These are phyloP conservation scores for Fusarium floridanum DNA, from an alignment of 2,329 filamentous ascomycete genomes.

Conservation along the genomic window DNA sequence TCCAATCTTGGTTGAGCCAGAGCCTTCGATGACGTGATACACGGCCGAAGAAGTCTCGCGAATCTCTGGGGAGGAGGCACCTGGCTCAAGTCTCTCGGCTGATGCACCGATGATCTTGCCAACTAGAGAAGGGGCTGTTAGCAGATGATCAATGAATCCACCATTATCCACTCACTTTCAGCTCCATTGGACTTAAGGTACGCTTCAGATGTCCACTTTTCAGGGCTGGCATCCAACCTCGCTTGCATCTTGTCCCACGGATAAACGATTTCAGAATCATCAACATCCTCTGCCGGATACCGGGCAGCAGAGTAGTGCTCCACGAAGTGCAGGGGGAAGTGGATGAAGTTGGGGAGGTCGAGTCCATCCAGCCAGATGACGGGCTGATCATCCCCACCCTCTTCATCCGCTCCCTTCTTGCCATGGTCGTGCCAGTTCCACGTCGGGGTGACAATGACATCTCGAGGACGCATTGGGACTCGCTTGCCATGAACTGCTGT, in stretches of 20 bases:
- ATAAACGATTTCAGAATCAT: conserved; percentile 59
- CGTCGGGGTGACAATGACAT: conserved; percentile 68
- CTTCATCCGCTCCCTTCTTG: conserved; percentile 61
- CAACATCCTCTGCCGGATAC: conserved; percentile 60
- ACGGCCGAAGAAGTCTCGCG: conserved; percentile 66
- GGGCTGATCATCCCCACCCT: conserved; percentile 47
- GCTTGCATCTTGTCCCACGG: conserved; percentile 62
- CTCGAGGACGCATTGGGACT: conserved; percentile 63
- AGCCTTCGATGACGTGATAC: conserved; percentile 65
- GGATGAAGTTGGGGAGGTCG: conserved; percentile 64
- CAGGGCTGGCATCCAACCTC: conserved; percentile 51
- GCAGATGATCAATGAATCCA: not conserved
- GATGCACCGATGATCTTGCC: conserved; percentile 60
- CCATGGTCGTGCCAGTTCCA: conserved; percentile 73
- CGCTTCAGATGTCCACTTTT: not conserved
- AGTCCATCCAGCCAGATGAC: conserved; percentile 71
- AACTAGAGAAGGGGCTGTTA: not conserved
- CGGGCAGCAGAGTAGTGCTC: conserved; percentile 60
- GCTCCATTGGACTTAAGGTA: not conserved
- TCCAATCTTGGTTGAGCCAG: conserved; percentile 57
- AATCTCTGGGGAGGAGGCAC: conserved; percentile 51
- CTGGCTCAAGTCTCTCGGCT: conserved; percentile 59
- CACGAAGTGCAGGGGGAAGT: conserved; percentile 66
- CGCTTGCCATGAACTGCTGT: conserved; percentile 68
- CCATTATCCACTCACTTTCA: not conserved